Conservation (phyloP, 345 rosid genomes). For the Arabis alpina region DNA sequence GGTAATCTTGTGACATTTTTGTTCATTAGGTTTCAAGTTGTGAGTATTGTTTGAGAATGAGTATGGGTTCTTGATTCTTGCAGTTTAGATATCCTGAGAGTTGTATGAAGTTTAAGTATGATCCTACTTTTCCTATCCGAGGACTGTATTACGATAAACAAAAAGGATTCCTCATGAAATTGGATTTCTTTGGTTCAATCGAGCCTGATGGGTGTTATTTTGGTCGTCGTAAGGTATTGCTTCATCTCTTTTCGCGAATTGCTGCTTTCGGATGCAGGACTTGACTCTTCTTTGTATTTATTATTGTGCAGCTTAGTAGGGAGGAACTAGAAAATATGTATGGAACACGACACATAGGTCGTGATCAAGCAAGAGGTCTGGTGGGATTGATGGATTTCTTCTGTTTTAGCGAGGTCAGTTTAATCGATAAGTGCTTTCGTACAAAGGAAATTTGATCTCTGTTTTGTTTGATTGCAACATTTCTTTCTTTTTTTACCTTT, state of each 20-base stretch:
- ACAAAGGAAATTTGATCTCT: slow-evolving; percentile 1
- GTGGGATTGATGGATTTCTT: slow-evolving; percentile 98
- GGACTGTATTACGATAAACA: slow-evolving; percentile 87
- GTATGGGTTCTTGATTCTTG: slow-evolving; percentile 36
- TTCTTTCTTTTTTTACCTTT: background rate
- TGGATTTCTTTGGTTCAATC: slow-evolving; percentile 98
- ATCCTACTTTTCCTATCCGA: slow-evolving; percentile 86
- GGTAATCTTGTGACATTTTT: slow-evolving; percentile 47
- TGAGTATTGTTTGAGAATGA: background rate
- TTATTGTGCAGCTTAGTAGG: slow-evolving; percentile 61
- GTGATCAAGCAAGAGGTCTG: slow-evolving; percentile 84
- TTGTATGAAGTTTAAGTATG: slow-evolving; percentile 73
- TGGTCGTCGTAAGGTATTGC: slow-evolving; percentile 82
- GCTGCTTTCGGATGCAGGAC: slow-evolving; percentile 13
- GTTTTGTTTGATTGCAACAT: background rate
- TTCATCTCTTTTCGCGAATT: too few relatives aligned
- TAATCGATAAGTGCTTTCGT: background rate
- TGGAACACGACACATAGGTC: slow-evolving; percentile 92
- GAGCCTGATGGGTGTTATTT: slow-evolving; percentile 96
- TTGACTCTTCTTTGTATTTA: background rate
- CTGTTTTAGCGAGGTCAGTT: slow-evolving; percentile 93
- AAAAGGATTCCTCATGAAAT: slow-evolving; percentile 84
- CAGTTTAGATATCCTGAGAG: slow-evolving; percentile 87
- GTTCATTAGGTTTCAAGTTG: background rate
- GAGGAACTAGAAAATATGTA: slow-evolving; percentile 68